phyloP scores from a whole-genome alignment of 2,329 filamentous ascomycete species.

The Fusarium napiforme region DNA sequence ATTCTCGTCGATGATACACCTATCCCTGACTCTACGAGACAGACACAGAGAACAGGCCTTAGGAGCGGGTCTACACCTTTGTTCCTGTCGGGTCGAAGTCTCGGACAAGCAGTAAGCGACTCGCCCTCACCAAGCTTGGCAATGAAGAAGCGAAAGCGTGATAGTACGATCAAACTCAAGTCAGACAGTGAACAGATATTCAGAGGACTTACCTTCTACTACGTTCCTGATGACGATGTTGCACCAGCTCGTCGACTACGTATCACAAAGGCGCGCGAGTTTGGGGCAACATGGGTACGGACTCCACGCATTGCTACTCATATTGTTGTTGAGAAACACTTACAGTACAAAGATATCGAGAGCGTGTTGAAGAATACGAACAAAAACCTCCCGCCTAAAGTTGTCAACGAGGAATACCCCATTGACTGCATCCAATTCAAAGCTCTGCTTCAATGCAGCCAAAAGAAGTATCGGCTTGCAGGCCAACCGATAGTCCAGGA shows the following conservation, averaged over 20 bases:
- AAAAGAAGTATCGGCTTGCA: constrained; percentile 67
- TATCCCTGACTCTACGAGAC: constrained; percentile 43
- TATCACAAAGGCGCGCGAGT: constrained; percentile 79
- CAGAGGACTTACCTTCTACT: constrained; percentile 72
- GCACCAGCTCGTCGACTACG: constrained; percentile 73
- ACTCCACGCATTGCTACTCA: constrained; percentile 74
- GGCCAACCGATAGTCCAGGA: constrained; percentile 55
- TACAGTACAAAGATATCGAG: constrained; percentile 73
- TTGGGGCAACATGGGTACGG: constrained; percentile 78
- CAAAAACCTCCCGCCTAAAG: constrained; percentile 46
- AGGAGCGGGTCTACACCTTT: constrained; percentile 49
- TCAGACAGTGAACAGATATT: constrained; percentile 69
- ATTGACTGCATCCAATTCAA: constrained; percentile 73
- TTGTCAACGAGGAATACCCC: constrained; percentile 77
- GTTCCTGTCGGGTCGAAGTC: constrained; percentile 30
- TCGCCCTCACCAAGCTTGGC: constrained; percentile 41
- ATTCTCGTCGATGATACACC: constrained; percentile 45
- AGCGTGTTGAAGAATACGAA: constrained; percentile 51
- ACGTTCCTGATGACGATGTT: constrained; percentile 83
- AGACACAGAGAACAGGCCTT: constrained; percentile 25
- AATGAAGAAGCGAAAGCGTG: constrained; percentile 60
- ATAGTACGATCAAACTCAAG: constrained; percentile 54
- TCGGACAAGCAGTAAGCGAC: constrained; percentile 15
- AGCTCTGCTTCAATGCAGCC: constrained; percentile 66
- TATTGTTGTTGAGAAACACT: constrained; percentile 77